Percentiles rank a stretch among this genome's conserved stretches.
Evolutionary conservation across 768 basidiomycete species (phyloP).

Genomic region (Suillus subaureus): DNA sequence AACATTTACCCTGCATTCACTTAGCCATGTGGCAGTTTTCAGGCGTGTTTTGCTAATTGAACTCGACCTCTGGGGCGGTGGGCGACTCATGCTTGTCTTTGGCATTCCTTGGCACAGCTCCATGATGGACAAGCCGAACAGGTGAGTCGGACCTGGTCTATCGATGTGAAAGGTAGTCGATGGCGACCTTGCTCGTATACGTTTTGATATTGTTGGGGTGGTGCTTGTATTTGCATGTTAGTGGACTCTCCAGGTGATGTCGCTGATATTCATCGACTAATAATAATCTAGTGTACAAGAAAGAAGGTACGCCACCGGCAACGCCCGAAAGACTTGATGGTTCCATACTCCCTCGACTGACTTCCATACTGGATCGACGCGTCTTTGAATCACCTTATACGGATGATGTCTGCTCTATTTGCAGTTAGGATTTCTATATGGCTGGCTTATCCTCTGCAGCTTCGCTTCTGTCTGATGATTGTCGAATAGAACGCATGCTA

Average conservation of each 20-base stretch:
- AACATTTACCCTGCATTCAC: background rate
- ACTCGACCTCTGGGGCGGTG: background rate
- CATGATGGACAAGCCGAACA: too few relatives aligned
- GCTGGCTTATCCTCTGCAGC: background rate
- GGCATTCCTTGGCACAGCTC: too few relatives aligned
- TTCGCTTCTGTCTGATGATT: slow-evolving; percentile 1
- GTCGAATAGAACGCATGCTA: background rate
- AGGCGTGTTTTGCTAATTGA: background rate
- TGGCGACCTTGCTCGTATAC: too few relatives aligned
- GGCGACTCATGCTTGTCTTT: too few relatives aligned
- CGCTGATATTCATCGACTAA: too few relatives aligned
- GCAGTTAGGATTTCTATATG: background rate
- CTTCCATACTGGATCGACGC: background rate
- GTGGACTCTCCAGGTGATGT: too few relatives aligned
- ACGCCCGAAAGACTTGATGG: background rate
- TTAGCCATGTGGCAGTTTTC: background rate
- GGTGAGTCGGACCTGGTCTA: background rate
- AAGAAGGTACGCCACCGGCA: background rate
- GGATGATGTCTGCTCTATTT: background rate
- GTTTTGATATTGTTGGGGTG: too few relatives aligned
- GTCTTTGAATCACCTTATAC: background rate
- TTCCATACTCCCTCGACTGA: background rate
- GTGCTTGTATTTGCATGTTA: too few relatives aligned
- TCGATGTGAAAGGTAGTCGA: background rate
- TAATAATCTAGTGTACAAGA: too few relatives aligned